phyloP scores from a whole-genome alignment of 495 filamentous ascomycete species.

The Penicillium manginii region DNA sequence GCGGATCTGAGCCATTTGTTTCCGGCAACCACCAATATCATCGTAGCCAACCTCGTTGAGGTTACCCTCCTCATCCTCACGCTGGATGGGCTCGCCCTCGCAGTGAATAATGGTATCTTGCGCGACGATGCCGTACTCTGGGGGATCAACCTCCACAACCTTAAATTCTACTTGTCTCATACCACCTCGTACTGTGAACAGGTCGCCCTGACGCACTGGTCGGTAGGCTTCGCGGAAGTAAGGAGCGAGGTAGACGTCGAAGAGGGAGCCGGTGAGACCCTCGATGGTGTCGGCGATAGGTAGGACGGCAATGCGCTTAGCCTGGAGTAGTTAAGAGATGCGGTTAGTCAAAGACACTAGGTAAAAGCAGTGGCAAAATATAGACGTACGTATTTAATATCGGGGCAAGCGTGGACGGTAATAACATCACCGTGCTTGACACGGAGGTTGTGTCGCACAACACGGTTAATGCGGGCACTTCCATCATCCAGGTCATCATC shows the following conservation, averaged over 20 bases:
- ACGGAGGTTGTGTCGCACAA: constrained; percentile 95
- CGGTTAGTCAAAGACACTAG: constrained; percentile 9
- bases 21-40: constrained; percentile 98
- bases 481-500: constrained; percentile 99
- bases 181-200: constrained; percentile 95
- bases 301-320: constrained; percentile 98
- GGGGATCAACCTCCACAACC: constrained; percentile 97
- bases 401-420: constrained; percentile 98
- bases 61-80: constrained; percentile 98
- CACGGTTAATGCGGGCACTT: constrained; percentile 94
- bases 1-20: constrained; percentile 99
- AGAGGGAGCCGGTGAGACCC: constrained; percentile 93
- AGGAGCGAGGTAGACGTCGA: constrained; percentile 98
- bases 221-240: constrained; percentile 99
- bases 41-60: constrained; percentile 99
- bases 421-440: constrained; percentile 98
- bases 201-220: constrained; percentile 92
- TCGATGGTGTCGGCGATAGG: constrained; percentile 98
- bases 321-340: constrained; percentile 52
- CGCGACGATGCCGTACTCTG: constrained; percentile 96
- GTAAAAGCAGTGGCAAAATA: not conserved
- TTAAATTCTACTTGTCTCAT: constrained; percentile 99
- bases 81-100: constrained; percentile 97
- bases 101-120: constrained; percentile 99
- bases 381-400: constrained; percentile 96